These are phyloP conservation scores for Gracilaria gracilis DNA, from an alignment of 23 red algal genomes.

Conservation along the genomic window DNA sequence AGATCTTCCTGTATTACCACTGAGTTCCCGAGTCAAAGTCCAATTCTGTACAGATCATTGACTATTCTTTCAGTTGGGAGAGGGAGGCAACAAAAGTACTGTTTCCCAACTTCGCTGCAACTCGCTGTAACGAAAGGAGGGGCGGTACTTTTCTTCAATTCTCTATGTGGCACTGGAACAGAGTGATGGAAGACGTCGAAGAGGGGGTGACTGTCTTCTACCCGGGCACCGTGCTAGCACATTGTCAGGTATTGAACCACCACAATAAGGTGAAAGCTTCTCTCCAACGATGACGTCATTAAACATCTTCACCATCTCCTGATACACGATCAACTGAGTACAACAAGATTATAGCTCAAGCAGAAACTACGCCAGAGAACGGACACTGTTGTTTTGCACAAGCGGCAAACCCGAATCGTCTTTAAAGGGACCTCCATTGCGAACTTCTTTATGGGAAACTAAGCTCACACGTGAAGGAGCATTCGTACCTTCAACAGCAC, in stretches of 20 bases:
- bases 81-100: not conserved
- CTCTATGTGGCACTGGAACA: not conserved
- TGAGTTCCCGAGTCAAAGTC: constrained; percentile 9
- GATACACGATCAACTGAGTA: not conserved
- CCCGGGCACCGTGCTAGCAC: not conserved
- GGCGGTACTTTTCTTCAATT: not conserved
- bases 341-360: not conserved
- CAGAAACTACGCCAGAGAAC: not conserved
- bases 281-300: not conserved
- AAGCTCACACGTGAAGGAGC: not conserved
- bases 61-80: not conserved
- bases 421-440: not conserved
- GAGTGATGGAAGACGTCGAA: not conserved
- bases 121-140: not conserved
- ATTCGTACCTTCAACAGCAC: not conserved
- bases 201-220: not conserved
- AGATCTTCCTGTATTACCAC: not conserved
- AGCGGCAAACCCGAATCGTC: not conserved
- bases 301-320: not conserved
- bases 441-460: not conserved
- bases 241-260: not conserved
- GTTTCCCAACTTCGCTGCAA: not conserved
- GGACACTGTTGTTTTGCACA: not conserved
- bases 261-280: not conserved
- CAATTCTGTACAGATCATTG: constrained; percentile 20